Evolutionary conservation across 257 asterid species (phyloP), one percentile per base, ranked within the genome.

Genomic region (Osmanthus fragrans): DNA sequence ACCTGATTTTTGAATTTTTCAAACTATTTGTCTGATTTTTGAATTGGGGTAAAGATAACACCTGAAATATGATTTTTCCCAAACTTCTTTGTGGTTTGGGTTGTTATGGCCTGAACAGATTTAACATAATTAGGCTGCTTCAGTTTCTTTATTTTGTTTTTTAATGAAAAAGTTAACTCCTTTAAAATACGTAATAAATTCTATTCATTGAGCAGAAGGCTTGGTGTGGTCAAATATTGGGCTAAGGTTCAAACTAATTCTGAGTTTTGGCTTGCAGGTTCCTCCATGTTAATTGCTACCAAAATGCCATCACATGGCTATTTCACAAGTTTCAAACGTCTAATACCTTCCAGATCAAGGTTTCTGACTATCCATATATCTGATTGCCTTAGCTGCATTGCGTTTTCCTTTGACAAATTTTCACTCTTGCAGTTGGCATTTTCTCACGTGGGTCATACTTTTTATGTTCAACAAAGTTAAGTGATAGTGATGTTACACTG

Each of bases 241-340:
- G 11, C 27, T 0, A 63, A 25, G 34, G 69, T 63, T 23, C 69
- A 63, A 23, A 23, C 36, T 25, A 63, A 63, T 63, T 11, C 34
- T 9, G 19, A 32, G 30, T 54, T 56, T 77, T 64, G 72, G 71
- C 5, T 74, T 80, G 84, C 82, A 73, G 79, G 70, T 79, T 34
- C 23, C 68, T 70, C 74, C 36, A 81, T 79, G 80, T 76, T 69
- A 70, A 77, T 77, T 76, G 76, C 84, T 51, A 81, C 76, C 66
- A 70, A 56, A 37, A 42, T 69, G 77, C 80, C 80, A 84, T 76
- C 83, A 47, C 65, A 67, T 64, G 75, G 77, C 39, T 66, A 68
- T 82, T 76, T 79, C 56, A 70, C 84, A 32, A 73, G 42, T 83
- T 77, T 70, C 79, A 77, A 67, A 45, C 65, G 66, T 76, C 37